A percentile compares a stretch with the other conserved stretches of the same genome.
These are phyloP conservation scores for Termitomyces sp. DNA, from an alignment of 768 basidiomycete genomes.

Conservation along the genomic window DNA sequence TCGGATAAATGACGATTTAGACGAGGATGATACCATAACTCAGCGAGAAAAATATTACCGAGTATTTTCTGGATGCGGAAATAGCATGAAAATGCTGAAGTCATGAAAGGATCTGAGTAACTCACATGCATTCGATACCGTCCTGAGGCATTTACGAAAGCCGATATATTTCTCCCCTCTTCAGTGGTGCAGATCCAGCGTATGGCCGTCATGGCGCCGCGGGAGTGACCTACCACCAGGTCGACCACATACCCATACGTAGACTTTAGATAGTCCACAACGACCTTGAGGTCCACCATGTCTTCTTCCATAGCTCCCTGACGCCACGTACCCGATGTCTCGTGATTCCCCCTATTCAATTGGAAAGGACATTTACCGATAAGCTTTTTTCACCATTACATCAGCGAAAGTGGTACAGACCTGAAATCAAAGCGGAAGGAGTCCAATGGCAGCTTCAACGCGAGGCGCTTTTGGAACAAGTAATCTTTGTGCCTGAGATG, in stretches of 20 bases:
- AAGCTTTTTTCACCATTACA: conserved; percentile 1
- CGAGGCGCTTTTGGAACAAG: conserved; percentile 71
- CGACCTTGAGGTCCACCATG: conserved; percentile 57
- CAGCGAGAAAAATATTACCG: conserved; percentile 25
- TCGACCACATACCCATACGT: conserved; percentile 64
- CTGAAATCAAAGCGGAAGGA: conserved; percentile 87
- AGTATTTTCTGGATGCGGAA: conserved; percentile 30
- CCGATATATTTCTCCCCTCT: conserved; percentile 48
- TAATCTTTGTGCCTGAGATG: conserved; percentile 75
- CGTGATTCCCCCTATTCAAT: conserved; percentile 64
- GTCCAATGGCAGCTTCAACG: conserved; percentile 58
- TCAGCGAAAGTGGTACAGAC: conserved; percentile 31
- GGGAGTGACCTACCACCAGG: conserved; percentile 72
- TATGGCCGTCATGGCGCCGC: conserved; percentile 63
- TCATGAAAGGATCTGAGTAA: conserved; percentile 3
- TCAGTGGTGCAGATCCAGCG: conserved; percentile 63
- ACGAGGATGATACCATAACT: neutral
- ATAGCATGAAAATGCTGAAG: neutral
- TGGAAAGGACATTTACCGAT: neutral
- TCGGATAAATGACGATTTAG: neutral
- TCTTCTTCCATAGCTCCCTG: conserved; percentile 57
- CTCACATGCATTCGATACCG: conserved; percentile 76
- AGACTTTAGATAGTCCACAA: conserved; percentile 54
- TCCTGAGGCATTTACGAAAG: conserved; percentile 70
- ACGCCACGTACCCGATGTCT: conserved; percentile 63